A percentile compares a stretch with the other conserved stretches of the same genome.
Conservation (phyloP, 2,329 filamentous ascomycete species). For the Penicillium sp. region DNA sequence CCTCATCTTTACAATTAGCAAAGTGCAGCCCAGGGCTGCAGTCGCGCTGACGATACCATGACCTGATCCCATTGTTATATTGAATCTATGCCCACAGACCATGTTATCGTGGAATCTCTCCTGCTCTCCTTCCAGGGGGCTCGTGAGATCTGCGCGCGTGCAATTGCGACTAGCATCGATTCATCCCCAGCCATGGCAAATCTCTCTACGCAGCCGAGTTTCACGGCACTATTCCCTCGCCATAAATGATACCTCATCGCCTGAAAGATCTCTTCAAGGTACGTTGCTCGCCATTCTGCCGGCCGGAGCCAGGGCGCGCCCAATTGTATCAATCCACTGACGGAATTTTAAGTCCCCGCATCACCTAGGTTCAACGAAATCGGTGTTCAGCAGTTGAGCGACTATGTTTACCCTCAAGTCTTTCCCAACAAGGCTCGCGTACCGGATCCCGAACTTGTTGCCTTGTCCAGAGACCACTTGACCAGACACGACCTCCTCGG, state of each 20-base stretch:
- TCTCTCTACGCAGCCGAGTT: conserved; percentile 10
- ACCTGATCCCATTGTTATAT: conserved; percentile 10
- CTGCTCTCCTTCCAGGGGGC: conserved; percentile 33
- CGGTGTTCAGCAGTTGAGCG: conserved; percentile 89
- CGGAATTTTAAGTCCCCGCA: conserved; percentile 33
- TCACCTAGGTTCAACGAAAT: conserved; percentile 84
- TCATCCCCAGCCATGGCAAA: conserved; percentile 14
- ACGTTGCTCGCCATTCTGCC: neutral
- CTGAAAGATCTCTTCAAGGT: conserved; percentile 31
- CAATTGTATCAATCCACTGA: neutral
- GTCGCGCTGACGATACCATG: conserved; percentile 18
- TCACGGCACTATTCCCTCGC: conserved; percentile 15
- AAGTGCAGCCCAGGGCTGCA: conserved; percentile 21
- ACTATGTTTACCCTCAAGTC: conserved; percentile 77
- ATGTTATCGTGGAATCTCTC: conserved; percentile 31
- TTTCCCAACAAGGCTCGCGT: conserved; percentile 61
- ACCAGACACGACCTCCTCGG: conserved; percentile 81
- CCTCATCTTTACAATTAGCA: neutral
- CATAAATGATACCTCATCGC: conserved; percentile 1
- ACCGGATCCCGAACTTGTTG: conserved; percentile 70
- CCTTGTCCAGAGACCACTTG: conserved; percentile 80
- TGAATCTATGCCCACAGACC: neutral
- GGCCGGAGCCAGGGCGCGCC: neutral
- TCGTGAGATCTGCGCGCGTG: conserved; percentile 24
- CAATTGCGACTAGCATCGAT: conserved; percentile 24